Base-by-base conservation (phyloP, 2,329 filamentous ascomycete genomes). In the Aspergillus udagawae region DNA sequence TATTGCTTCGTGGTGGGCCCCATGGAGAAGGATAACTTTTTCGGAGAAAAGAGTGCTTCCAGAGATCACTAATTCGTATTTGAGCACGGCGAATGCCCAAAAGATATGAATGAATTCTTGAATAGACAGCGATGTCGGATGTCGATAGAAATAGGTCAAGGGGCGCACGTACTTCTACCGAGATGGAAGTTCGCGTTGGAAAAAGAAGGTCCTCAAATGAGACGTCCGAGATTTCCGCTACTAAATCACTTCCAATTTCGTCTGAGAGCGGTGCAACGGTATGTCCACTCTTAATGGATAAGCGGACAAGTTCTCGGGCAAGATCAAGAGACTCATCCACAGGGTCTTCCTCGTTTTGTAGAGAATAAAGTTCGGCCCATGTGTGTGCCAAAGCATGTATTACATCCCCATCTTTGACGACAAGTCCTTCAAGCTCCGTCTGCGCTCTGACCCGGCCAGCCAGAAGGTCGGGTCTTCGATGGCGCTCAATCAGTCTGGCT, bases 321-420 rank as follows among this genome's bases (percentile, higher is more conserved):
- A 91, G 83, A 63, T 97, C 92, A 5, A 96, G 80, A 48, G 87
- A 83, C 64, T 94, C 90, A 64, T 89, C 86, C 4, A 81, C 81
- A 21, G 80, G 79, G 55, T 95, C 90, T 64, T 96, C 91, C 35
- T 91, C 88, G 14, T 86, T 85, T 63, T 91, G 86, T 69, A 93
- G 80, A 1, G 88, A 85, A n/a, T 87, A 87, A 52, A 99, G 79
- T 20, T 88, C 84, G 3, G 89, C 86, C 89, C 91, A 96, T 0
- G 91, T 88, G 61, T 90, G 84, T 7, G 84, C 80, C 10, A 99
- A 77, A 9, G 92, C 86, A 9, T 90, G 86, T 10, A 86, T 84
- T 1, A 96, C 86, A 72, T 97, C 93, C 2, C 89, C 90, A 64
- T 97, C 92, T 71, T 95, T 97, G 57, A 97, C 82, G 4, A 87